Evolutionary conservation across 2,329 filamentous ascomycete species (phyloP).

Genomic region (Ceratocystiopsis sp.): DNA sequence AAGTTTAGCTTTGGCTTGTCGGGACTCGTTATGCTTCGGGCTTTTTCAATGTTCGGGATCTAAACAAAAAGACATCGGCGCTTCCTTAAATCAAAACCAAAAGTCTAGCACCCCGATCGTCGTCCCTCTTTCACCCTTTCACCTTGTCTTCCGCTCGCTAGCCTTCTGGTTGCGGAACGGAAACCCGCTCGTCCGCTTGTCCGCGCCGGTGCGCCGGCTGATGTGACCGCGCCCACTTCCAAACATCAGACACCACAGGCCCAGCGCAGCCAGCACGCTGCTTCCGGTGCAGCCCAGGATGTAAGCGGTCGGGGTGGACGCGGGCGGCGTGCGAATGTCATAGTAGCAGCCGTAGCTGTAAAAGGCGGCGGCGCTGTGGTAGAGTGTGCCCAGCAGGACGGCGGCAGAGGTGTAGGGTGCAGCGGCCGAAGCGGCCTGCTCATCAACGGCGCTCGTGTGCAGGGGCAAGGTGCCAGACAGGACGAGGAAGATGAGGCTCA

Average conservation of each 20-base stretch:
- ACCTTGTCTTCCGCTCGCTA: slow-evolving; percentile 14
- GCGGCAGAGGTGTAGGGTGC: slow-evolving; percentile 50
- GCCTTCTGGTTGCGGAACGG: slow-evolving; percentile 21
- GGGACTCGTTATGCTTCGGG: too few species aligned
- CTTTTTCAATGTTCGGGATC: too few species aligned
- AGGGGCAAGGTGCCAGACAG: slow-evolving; percentile 56
- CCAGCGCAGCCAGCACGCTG: slow-evolving; percentile 39
- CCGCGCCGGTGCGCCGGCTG: slow-evolving; percentile 21
- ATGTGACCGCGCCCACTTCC: slow-evolving; percentile 17
- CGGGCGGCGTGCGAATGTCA: slow-evolving; percentile 21
- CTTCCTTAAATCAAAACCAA: too few species aligned
- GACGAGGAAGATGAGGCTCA: slow-evolving; percentile 47
- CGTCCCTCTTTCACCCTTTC: not conserved
- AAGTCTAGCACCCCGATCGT: too few species aligned
- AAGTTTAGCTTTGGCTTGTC: too few species aligned
- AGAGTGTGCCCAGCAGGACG: slow-evolving; percentile 46
- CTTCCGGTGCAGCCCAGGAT: slow-evolving; percentile 38
- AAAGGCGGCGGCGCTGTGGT: slow-evolving; percentile 45
- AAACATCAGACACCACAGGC: slow-evolving; percentile 41
- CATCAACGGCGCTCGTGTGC: slow-evolving; percentile 20
- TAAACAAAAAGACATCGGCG: too few species aligned
- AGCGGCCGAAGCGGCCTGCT: slow-evolving; percentile 27
- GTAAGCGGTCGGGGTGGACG: slow-evolving; percentile 43
- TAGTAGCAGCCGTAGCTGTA: slow-evolving; percentile 54
- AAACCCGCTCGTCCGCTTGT: slow-evolving; percentile 24